Conservation (phyloP, 345 rosid species). For the Aurinia saxatilis region DNA sequence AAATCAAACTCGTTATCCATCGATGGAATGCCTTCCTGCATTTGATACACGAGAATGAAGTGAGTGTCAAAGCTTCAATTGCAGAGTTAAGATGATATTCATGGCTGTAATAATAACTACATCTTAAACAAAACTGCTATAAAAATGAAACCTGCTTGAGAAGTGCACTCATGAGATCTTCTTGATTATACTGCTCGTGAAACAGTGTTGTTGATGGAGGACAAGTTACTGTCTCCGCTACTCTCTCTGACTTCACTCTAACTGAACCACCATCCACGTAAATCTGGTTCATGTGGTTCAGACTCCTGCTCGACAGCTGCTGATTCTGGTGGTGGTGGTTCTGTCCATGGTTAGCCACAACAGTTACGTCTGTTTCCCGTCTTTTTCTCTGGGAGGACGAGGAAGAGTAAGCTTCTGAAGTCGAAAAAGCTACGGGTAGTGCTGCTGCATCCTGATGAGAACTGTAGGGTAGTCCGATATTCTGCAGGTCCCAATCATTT, state of each 20-base stretch:
- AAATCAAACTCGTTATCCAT: slow-evolving; percentile 67
- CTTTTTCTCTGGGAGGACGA: slow-evolving; percentile 29
- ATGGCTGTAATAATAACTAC: no score
- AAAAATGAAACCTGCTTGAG: slow-evolving; percentile 56
- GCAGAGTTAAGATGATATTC: background rate
- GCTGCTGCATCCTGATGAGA: slow-evolving; percentile 42
- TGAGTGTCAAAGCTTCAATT: background rate
- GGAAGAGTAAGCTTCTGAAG: slow-evolving; percentile 49
- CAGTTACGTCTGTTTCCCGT: slow-evolving; percentile 31
- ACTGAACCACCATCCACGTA: slow-evolving; percentile 27
- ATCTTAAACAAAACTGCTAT: no score
- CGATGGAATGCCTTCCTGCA: slow-evolving; percentile 54
- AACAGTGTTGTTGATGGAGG: slow-evolving; percentile 34
- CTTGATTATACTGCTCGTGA: slow-evolving; percentile 59
- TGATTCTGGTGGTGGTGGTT: background rate
- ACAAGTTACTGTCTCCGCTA: slow-evolving; percentile 37
- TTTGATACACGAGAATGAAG: slow-evolving; percentile 6
- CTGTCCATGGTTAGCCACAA: background rate
- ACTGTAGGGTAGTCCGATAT: slow-evolving; percentile 47
- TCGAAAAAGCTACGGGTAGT: slow-evolving; percentile 28
- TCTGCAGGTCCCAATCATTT: slow-evolving; percentile 61
- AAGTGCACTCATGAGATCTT: slow-evolving; percentile 84
- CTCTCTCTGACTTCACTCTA: slow-evolving; percentile 60
- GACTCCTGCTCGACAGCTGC: background rate
- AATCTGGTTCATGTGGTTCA: slow-evolving; percentile 14